Percentiles rank a stretch among this genome's conserved stretches.
Conservation (phyloP, 2,329 filamentous ascomycete genomes). For the Didymosphaeria variabile region DNA sequence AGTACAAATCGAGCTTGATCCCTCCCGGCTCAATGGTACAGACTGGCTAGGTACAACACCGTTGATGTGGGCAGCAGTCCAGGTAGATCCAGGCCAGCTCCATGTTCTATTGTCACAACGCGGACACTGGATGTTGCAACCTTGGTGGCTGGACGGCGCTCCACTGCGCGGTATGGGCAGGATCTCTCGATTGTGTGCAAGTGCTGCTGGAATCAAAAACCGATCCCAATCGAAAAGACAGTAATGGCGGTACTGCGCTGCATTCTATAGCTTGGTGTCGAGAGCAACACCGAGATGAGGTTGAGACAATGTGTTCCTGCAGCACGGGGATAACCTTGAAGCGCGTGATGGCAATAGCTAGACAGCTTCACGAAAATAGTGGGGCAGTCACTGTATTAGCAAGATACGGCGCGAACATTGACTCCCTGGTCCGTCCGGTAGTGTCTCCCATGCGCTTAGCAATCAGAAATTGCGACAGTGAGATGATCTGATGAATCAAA, state of each 20-base stretch:
- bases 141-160: neutral
- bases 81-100: neutral
- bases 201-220: constrained; percentile 5
- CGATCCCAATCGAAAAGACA: neutral
- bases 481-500: neutral
- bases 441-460: neutral
- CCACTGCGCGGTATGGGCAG: neutral
- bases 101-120: neutral
- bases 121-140: neutral
- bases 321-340: too few species aligned
- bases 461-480: neutral
- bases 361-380: too few species aligned
- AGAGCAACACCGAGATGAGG: too few species aligned
- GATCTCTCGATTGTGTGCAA: neutral
- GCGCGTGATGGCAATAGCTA: too few species aligned
- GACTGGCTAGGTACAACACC: constrained; percentile 12
- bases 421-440: neutral
- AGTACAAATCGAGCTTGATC: constrained; percentile 1
- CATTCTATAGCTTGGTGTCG: too few species aligned
- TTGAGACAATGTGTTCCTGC: too few species aligned
- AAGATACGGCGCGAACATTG: constrained; percentile 4
- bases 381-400: neutral
- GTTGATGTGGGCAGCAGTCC: constrained; percentile 12
- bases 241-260: neutral
- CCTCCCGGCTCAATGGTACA: neutral